These are phyloP conservation scores for Linderina pennispora DNA, from an alignment of 192 early-diverging fungal species.

Conservation along the genomic window DNA sequence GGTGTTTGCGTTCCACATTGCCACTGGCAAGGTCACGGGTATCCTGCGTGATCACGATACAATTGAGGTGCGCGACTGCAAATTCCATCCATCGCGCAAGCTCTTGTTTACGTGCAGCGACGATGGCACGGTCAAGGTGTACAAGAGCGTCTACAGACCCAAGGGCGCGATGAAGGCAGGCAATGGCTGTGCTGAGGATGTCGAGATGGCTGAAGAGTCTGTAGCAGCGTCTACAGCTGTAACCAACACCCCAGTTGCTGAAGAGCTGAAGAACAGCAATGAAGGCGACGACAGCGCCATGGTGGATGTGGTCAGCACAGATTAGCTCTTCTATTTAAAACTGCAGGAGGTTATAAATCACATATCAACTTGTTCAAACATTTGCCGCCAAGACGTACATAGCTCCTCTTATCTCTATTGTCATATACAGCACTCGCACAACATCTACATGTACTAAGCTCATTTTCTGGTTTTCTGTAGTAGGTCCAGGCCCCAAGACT, in stretches of 20 bases:
- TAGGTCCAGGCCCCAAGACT: too few species aligned
- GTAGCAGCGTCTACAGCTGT: too few species aligned
- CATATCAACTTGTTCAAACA: background rate
- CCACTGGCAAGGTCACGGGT: slow-evolving; percentile 66
- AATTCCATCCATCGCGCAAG: slow-evolving; percentile 78
- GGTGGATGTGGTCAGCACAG: too few species aligned
- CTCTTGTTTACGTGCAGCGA: slow-evolving; percentile 82
- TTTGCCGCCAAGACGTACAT: too few species aligned
- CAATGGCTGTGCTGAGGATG: slow-evolving; percentile 4
- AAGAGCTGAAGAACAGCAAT: background rate
- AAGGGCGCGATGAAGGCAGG: background rate
- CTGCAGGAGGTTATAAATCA: too few species aligned
- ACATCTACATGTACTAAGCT: too few species aligned
- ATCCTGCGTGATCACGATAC: slow-evolving; percentile 86
- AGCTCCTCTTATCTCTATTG: too few species aligned
- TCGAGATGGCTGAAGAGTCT: slow-evolving; percentile 1
- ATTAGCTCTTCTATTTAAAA: too few species aligned
- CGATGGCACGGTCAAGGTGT: slow-evolving; percentile 64
- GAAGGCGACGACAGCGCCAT: too few species aligned
- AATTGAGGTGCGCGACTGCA: slow-evolving; percentile 88
- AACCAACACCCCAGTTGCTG: background rate
- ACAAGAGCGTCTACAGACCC: slow-evolving; percentile 20
- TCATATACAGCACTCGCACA: too few species aligned
- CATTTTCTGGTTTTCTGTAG: too few species aligned
- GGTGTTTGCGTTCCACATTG: slow-evolving; percentile 77